Percentiles rank a stretch among this genome's conserved stretches.
Conservation (phyloP, 805 yeast species). For the Saturnispora galanensis region DNA sequence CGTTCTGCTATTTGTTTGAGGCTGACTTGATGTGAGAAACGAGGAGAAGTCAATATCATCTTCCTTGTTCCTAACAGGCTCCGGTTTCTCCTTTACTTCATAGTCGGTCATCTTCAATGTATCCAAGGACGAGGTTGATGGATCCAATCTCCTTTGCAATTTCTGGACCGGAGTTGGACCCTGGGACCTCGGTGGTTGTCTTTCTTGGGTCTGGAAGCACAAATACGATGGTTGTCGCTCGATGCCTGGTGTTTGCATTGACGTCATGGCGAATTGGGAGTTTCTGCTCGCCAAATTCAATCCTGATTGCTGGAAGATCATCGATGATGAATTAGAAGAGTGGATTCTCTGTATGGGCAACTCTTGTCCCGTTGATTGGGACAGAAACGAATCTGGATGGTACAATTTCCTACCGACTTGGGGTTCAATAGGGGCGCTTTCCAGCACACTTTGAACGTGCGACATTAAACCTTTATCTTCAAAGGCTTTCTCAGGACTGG, state of each 20-base stretch:
- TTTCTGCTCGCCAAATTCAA: slow-evolving; percentile 11
- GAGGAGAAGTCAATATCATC: slow-evolving; percentile 14
- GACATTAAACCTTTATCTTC: no score
- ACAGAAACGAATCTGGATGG: slow-evolving; percentile 22
- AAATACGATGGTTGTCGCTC: slow-evolving; percentile 17
- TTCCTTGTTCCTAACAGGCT: slow-evolving; percentile 1
- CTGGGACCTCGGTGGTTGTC: background rate
- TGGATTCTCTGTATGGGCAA: slow-evolving; percentile 5
- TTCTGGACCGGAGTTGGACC: background rate
- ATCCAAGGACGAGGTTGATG: background rate
- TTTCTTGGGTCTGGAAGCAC: slow-evolving; percentile 9
- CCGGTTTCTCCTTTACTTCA: background rate
- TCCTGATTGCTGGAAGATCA: slow-evolving; percentile 21
- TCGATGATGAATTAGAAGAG: slow-evolving; percentile 9
- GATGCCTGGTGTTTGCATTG: slow-evolving; percentile 8
- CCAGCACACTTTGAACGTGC: no score
- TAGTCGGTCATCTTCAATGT: no score
- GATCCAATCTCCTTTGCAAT: background rate
- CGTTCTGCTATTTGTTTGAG: slow-evolving; percentile 54
- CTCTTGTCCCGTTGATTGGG: slow-evolving; percentile 46
- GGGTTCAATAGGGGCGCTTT: background rate
- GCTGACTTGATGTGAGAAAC: slow-evolving; percentile 28
- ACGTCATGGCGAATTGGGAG: slow-evolving; percentile 1
- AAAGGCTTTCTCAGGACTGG: background rate
- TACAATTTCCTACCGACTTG: slow-evolving; percentile 5